Evolutionary conservation across 345 rosid genomes (phyloP).

Genomic region (Boechera stricta): DNA sequence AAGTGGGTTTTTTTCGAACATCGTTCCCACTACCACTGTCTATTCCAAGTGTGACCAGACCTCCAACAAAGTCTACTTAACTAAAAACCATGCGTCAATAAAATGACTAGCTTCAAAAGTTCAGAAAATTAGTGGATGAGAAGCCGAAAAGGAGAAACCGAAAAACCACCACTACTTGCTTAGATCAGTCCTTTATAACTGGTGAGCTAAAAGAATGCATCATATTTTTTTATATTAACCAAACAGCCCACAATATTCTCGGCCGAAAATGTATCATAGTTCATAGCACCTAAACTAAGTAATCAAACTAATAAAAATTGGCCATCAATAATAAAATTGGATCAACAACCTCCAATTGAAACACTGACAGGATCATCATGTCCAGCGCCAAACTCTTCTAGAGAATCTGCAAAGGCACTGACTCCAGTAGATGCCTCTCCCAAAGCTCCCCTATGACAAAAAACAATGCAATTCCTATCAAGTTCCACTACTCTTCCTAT

Average conservation of each 20-base stretch:
- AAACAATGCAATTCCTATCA: conserved; percentile 3
- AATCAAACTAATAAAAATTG: neutral
- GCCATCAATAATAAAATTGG: neutral
- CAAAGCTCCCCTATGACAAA: conserved; percentile 63
- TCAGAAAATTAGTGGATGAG: neutral
- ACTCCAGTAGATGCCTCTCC: conserved; percentile 77
- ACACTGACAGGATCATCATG: conserved; percentile 85
- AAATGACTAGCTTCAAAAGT: neutral
- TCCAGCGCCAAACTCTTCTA: conserved; percentile 90
- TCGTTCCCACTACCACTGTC: neutral
- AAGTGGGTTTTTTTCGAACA: neutral
- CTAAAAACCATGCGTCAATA: neutral
- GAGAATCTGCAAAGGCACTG: conserved; percentile 64
- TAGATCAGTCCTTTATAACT: neutral
- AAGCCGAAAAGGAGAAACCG: too few relatives aligned
- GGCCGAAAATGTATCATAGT: neutral
- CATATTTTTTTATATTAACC: neutral
- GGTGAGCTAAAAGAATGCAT: neutral
- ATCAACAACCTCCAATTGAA: conserved; percentile 77
- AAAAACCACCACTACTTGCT: conserved; percentile 6
- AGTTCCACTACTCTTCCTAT: too few relatives aligned
- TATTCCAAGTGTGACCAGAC: neutral
- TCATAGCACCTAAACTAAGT: conserved; percentile 7
- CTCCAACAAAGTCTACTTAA: neutral
- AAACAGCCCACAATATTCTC: neutral